A percentile compares a stretch with the other conserved stretches of the same genome.
Conservation (phyloP, 331 rosid species). For the Malus hybrid region DNA sequence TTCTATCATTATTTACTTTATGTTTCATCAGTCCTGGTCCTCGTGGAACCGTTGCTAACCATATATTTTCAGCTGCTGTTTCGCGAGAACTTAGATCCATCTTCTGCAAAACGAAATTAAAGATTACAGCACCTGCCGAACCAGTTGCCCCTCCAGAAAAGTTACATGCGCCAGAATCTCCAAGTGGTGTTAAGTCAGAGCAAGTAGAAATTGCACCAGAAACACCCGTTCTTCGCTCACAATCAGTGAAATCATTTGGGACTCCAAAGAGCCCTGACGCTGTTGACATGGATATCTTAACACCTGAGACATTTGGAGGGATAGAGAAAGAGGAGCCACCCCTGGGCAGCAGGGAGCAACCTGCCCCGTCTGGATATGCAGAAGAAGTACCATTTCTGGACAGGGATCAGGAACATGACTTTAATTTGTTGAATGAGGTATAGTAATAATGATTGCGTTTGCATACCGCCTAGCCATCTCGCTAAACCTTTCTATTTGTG, state of each 20-base stretch:
- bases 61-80: conserved; percentile 38
- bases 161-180: conserved; percentile 5
- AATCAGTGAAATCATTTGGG: conserved; percentile 23
- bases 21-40: background rate
- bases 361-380: conserved; percentile 12
- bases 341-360: conserved; percentile 11
- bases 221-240: conserved; percentile 40
- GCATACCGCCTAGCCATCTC: background rate
- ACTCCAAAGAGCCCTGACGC: conserved; percentile 30
- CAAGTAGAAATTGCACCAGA: conserved; percentile 32
- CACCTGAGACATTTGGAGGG: conserved; percentile 20
- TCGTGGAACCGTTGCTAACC: conserved; percentile 8
- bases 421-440: conserved; percentile 45
- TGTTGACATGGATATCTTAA: conserved; percentile 12
- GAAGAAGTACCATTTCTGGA: conserved; percentile 10
- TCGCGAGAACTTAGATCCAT: conserved; percentile 37
- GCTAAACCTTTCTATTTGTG: background rate
- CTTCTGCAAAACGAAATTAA: conserved; percentile 31
- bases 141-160: background rate
- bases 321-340: conserved; percentile 19
- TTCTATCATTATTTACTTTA: conserved; percentile 8
- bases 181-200: background rate
- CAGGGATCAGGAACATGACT: conserved; percentile 28
- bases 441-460: background rate
- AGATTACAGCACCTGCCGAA: conserved; percentile 1